Base-by-base conservation (phyloP, 2,329 filamentous ascomycete species). In the Exophiala sideris region DNA sequence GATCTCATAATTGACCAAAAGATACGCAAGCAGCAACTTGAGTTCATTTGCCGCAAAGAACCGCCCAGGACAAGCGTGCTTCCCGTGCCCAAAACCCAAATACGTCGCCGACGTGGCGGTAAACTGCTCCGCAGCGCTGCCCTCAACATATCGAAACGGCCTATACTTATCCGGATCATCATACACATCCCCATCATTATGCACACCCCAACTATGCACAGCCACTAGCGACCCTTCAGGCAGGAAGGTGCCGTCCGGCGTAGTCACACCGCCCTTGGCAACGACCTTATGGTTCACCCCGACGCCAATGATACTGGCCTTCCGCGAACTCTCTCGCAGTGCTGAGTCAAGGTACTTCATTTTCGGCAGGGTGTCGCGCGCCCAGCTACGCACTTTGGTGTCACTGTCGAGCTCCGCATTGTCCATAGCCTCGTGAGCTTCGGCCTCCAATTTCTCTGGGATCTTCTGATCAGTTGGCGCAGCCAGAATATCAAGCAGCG, bases 31-130 rank as follows among this genome's bases (percentile, higher is more conserved):
- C 10, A 61, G 39, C 34, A 67, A 58, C 57, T 68, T 68, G 9
- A 64, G 48, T 45, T 63, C 54, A 39, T 60, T 50, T 3, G 56
- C 55, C 1, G 65, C 66, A 45, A 66, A 68, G 51, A 64, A 67
- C 35, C 67, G 55, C 11, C 67, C 67, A 1, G 67, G 65, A 56
- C 66, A 68, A 24, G 66, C 61, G 63, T 83, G 80, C 56, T 76
- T 70, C 8, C 82, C 82, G 56, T 82, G 79, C 0, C 81, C 80
- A 65, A 84, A 85, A 0, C 76, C 70, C n/a, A 83, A 62, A 59
- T 80, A 76, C 5, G 68, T 64, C 35, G 76, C 70, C 35, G 75
- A 77, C 2, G 80, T 82, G 3, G 78, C 78, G 10, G 81, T 76
- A 70, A 83, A 75, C 24, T 34, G 44, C 45, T 8, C n/a, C n/a